A percentile compares a stretch with the other conserved stretches of the same genome.
These are phyloP conservation scores for Urtica urens DNA, from an alignment of 306 rosid genomes.

Conservation along the genomic window DNA sequence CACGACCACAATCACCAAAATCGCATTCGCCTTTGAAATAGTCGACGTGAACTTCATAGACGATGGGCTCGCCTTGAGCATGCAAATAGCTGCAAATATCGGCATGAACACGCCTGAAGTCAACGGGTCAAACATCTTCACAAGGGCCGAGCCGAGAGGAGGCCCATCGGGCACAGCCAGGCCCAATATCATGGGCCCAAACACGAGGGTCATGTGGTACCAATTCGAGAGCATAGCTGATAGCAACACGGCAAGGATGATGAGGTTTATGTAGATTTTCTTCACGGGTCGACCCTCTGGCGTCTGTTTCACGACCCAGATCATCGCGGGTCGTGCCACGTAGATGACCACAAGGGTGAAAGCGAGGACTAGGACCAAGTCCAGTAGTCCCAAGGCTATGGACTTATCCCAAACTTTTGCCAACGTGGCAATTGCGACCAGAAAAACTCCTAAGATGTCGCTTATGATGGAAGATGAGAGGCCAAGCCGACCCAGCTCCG, in stretches of 20 bases:
- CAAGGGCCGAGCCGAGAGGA: conserved; percentile 51
- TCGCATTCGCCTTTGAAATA: conserved; percentile 1
- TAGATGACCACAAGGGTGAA: conserved; percentile 11
- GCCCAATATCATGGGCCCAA: conserved; percentile 49
- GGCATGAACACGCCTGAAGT: conserved; percentile 39
- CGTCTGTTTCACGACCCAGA: conserved; percentile 51
- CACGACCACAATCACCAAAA: conserved; percentile 3
- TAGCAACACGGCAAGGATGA: conserved; percentile 19
- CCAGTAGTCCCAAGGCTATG: neutral
- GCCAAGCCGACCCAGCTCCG: conserved; percentile 49
- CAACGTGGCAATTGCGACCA: neutral
- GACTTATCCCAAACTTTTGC: neutral
- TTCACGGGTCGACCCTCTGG: conserved; percentile 47
- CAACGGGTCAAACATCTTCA: conserved; percentile 41
- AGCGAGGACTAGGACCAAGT: neutral
- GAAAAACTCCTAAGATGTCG: conserved; percentile 23
- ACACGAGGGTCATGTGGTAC: conserved; percentile 14
- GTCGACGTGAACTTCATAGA: neutral
- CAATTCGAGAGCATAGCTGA: conserved; percentile 18
- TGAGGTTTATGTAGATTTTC: conserved; percentile 29
- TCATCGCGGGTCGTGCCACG: conserved; percentile 34
- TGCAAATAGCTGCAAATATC: conserved; percentile 31
- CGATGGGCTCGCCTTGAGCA: conserved; percentile 31
- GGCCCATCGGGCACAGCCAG: conserved; percentile 62
- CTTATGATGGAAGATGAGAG: conserved; percentile 39